These are phyloP conservation scores for Cladorrhinum sp. DNA, from an alignment of 2,329 filamentous ascomycete species.

Conservation along the genomic window DNA sequence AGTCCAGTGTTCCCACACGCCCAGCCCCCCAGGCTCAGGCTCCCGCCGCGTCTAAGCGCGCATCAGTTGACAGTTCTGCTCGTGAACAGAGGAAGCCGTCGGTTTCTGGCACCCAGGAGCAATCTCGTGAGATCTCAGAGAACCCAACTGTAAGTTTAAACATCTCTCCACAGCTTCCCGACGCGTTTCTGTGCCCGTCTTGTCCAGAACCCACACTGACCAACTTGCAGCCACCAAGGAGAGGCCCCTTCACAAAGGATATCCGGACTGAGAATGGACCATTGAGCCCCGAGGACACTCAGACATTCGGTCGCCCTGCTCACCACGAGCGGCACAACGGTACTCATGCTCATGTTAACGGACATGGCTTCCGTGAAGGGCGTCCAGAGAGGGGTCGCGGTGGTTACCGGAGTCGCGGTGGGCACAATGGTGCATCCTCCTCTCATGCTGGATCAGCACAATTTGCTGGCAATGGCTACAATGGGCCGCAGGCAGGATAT, in stretches of 20 bases:
- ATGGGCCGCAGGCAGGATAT: conserved; percentile 30
- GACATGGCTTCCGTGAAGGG: conserved; percentile 34
- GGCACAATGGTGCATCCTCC: conserved; percentile 37
- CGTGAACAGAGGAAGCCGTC: conserved; percentile 49
- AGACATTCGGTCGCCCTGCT: conserved; percentile 1
- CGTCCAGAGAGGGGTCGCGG: conserved; percentile 39
- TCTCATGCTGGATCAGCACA: conserved; percentile 36
- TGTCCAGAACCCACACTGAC: conserved; percentile 10
- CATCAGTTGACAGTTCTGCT: conserved; percentile 40
- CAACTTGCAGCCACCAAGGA: conserved; percentile 22
- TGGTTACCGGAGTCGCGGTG: conserved; percentile 45
- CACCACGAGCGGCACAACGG: conserved; percentile 26
- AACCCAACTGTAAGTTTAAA: conserved; percentile 38
- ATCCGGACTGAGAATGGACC: conserved; percentile 23
- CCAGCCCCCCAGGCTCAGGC: conserved; percentile 37
- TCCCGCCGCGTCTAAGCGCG: conserved; percentile 42
- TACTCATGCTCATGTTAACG: conserved; percentile 22
- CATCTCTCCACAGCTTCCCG: background rate
- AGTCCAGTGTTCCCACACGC: conserved; percentile 36
- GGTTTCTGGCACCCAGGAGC: conserved; percentile 34
- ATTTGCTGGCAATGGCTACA: conserved; percentile 37
- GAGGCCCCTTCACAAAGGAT: conserved; percentile 21
- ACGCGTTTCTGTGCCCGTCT: background rate
- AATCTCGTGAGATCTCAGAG: conserved; percentile 40
- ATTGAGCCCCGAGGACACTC: conserved; percentile 16